Percentiles rank a stretch among this genome's conserved stretches.
These are phyloP conservation scores for Hymenoscyphus occultus DNA, from an alignment of 2,329 filamentous ascomycete genomes.

Conservation along the genomic window DNA sequence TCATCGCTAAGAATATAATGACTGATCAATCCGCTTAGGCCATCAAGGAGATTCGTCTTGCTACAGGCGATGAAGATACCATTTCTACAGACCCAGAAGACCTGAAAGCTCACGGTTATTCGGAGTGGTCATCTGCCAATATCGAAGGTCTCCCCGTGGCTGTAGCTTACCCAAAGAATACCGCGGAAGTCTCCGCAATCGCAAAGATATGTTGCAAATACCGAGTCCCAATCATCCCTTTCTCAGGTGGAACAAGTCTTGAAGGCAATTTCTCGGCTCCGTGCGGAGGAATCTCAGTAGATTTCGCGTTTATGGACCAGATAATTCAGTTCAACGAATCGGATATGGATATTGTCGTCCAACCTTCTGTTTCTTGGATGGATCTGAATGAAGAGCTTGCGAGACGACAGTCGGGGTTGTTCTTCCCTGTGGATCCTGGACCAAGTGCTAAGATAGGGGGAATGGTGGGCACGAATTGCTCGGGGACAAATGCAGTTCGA, in stretches of 20 bases:
- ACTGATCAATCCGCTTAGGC: conserved; percentile 42
- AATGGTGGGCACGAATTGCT: conserved; percentile 74
- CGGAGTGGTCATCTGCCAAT: conserved; percentile 63
- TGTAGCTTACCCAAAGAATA: conserved; percentile 61
- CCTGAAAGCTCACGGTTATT: conserved; percentile 61
- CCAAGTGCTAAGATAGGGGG: conserved; percentile 68
- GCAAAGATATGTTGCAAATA: conserved; percentile 73
- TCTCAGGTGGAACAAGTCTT: conserved; percentile 80
- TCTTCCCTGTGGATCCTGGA: conserved; percentile 82
- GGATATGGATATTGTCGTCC: conserved; percentile 90
- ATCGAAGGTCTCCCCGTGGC: conserved; percentile 59
- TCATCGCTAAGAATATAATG: neutral
- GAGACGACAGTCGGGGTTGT: conserved; percentile 71
- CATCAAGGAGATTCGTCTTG: conserved; percentile 51
- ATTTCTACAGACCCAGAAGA: conserved; percentile 63
- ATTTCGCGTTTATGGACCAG: conserved; percentile 84
- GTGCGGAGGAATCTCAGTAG: conserved; percentile 82
- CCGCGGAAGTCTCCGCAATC: conserved; percentile 57
- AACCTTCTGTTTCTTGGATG: conserved; percentile 92
- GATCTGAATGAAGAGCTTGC: conserved; percentile 70
- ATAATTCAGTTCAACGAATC: conserved; percentile 76
- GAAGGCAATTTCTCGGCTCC: conserved; percentile 90
- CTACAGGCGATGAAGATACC: conserved; percentile 50
- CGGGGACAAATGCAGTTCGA: conserved; percentile 74
- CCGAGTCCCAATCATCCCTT: conserved; percentile 76